Conservation (phyloP, 202 grass and related monocot species). For the Zoysia matrella region DNA sequence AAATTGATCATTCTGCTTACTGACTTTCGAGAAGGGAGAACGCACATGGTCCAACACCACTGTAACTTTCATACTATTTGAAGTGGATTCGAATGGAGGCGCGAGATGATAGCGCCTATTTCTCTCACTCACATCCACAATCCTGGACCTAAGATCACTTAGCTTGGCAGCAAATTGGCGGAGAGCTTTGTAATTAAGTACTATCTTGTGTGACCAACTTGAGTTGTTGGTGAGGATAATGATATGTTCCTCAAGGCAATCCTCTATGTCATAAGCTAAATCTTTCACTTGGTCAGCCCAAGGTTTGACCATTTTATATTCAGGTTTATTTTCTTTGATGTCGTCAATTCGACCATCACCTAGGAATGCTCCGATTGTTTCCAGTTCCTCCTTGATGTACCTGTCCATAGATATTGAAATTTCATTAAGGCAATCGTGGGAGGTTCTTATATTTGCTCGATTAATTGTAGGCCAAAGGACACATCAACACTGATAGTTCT, state of each 20-base stretch:
- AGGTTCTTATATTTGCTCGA: no score
- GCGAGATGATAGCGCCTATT: neutral
- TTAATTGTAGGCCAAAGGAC: no score
- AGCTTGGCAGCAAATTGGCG: neutral
- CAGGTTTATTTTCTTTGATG: neutral
- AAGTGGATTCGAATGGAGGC: neutral
- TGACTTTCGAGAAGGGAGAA: neutral
- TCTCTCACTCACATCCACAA: constrained; percentile 5
- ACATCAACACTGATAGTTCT: no score
- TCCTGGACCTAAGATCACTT: neutral
- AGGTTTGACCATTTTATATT: constrained; percentile 13
- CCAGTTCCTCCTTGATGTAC: constrained; percentile 1
- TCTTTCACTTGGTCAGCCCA: neutral
- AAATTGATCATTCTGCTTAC: neutral
- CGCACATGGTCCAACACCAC: neutral
- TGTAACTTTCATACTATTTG: neutral
- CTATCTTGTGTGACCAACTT: neutral
- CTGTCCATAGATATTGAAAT: neutral
- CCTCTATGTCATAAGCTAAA: constrained; percentile 7
- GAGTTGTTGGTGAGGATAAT: neutral
- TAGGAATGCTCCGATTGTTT: constrained; percentile 17
- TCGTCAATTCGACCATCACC: neutral
- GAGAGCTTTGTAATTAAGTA: neutral
- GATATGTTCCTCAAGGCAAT: neutral
- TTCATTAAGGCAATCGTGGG: no score